Base-by-base conservation (phyloP, 2,329 filamentous ascomycete species). In the Annulohypoxylon truncatum region DNA sequence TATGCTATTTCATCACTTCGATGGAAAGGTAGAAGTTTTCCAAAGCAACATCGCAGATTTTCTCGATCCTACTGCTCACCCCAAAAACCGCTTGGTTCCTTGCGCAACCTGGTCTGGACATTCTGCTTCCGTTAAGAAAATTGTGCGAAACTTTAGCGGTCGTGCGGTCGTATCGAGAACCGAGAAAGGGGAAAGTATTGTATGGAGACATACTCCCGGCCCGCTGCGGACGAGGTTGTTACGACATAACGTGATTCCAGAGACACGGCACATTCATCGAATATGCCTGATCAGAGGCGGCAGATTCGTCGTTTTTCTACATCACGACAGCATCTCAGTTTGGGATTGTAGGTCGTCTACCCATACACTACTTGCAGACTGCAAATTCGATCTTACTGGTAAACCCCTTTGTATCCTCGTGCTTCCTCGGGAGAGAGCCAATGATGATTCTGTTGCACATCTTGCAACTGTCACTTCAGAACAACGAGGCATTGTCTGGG, bases 91-190 rank as follows among this genome's bases (percentile, higher is more conserved):
- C 1, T 79, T 96, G 13, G 79, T 82, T 18, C 83, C 88, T 12
- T 87, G 86, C 67, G 86, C 88, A 1, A 85, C 89, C 1, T 96
- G 94, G 92, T 93, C 93, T 1, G 94, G 95, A 0, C 94, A 97
- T 80, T 92, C 91, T 13, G 86, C 86, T 13, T 84, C 92, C 0
- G 89, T 97, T 67, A 90, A 91, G 74, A 97, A 96, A 76, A 92
- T 97, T 64, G 90, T 96, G 47, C 90, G 94, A 66, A 96, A 94
- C 73, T 92, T 91, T 44, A 92, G 90, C 73, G 94, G 94, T 7
- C 86, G 89, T 68, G 91, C 93, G 3, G 83, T 97, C 44, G 89
- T 97, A 29, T 97, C 94, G 5, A 86, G 93, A 54, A 97, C 94
- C 0, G 85, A 89, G 64, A 84, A 89, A 44, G 92, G 93, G 64